phyloP scores from a whole-genome alignment of 2,329 filamentous ascomycete genomes.

The Alternaria ethzedia region DNA sequence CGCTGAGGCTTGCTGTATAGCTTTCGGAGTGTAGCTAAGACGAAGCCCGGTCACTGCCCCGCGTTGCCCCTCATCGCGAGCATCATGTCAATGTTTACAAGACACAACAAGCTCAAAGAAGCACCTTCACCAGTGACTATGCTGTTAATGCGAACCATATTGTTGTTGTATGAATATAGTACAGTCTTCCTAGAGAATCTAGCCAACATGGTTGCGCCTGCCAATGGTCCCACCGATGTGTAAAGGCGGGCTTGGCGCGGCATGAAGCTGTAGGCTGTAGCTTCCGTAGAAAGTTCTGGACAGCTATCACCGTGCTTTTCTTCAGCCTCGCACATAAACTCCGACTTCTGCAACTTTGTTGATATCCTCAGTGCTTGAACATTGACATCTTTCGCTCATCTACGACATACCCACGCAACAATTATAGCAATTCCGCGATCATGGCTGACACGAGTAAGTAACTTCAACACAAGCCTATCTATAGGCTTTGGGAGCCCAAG shows the following conservation, averaged over 20 bases:
- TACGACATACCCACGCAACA: not conserved
- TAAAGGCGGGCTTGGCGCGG: constrained; percentile 30
- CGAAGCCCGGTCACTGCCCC: constrained; percentile 22
- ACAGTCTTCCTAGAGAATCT: not conserved
- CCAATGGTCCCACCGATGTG: constrained; percentile 6
- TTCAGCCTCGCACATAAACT: constrained; percentile 25
- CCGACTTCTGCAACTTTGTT: not conserved
- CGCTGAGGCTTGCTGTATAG: not conserved
- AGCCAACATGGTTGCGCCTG: not conserved
- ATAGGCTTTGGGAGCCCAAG: not conserved
- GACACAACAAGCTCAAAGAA: constrained; percentile 1
- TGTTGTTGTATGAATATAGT: not conserved
- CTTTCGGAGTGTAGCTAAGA: not conserved
- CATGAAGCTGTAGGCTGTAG: constrained; percentile 21
- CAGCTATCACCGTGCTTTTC: constrained; percentile 27
- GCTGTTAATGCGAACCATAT: not conserved
- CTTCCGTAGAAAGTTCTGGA: constrained; percentile 45
- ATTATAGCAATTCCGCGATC: constrained; percentile 13
- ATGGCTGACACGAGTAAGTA: constrained; percentile 38
- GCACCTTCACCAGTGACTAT: not conserved
- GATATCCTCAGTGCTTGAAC: not conserved
- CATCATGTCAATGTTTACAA: constrained; percentile 16
- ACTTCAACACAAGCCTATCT: not conserved
- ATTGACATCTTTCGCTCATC: not conserved
- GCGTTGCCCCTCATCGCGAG: constrained; percentile 34